phyloP scores from a whole-genome alignment of 2,329 filamentous ascomycete genomes.

The Canariomyces notabilis region DNA sequence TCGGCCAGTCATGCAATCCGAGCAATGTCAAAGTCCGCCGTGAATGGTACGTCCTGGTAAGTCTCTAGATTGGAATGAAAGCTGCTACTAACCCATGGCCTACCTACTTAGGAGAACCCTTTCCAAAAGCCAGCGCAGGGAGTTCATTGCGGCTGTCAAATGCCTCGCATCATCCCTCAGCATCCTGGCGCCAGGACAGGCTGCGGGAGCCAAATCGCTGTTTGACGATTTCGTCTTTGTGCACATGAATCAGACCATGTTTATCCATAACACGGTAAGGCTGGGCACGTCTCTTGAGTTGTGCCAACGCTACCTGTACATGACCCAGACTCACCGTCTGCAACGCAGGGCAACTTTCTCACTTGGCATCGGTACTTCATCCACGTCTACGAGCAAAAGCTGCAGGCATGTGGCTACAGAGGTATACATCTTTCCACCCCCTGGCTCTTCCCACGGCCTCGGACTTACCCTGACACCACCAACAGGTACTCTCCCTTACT shows the following conservation, averaged over 20 bases:
- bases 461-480: background rate
- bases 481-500: slow-evolving; percentile 21
- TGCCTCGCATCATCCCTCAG: slow-evolving; percentile 17
- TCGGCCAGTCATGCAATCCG: slow-evolving; percentile 12
- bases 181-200: slow-evolving; percentile 5
- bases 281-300: no score
- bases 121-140: slow-evolving; percentile 15
- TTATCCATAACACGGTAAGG: slow-evolving; percentile 20
- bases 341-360: slow-evolving; percentile 21
- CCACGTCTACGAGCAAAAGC: slow-evolving; percentile 18
- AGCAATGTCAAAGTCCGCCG: slow-evolving; percentile 21
- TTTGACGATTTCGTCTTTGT: slow-evolving; percentile 24
- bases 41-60: slow-evolving; percentile 15
- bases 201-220: slow-evolving; percentile 12
- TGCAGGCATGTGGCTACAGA: slow-evolving; percentile 23
- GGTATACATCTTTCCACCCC: slow-evolving; percentile 1
- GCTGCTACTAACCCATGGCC: background rate
- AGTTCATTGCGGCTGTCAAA: slow-evolving; percentile 21
- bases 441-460: background rate
- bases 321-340: background rate
- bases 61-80: background rate
- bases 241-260: slow-evolving; percentile 19
- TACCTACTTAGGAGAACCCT: slow-evolving; percentile 17
- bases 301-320: background rate
- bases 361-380: slow-evolving; percentile 23